Percentiles rank a stretch among this genome's conserved stretches.
These are phyloP conservation scores for Ilex aquifolium DNA, from an alignment of 257 asterid genomes.

Conservation along the genomic window DNA sequence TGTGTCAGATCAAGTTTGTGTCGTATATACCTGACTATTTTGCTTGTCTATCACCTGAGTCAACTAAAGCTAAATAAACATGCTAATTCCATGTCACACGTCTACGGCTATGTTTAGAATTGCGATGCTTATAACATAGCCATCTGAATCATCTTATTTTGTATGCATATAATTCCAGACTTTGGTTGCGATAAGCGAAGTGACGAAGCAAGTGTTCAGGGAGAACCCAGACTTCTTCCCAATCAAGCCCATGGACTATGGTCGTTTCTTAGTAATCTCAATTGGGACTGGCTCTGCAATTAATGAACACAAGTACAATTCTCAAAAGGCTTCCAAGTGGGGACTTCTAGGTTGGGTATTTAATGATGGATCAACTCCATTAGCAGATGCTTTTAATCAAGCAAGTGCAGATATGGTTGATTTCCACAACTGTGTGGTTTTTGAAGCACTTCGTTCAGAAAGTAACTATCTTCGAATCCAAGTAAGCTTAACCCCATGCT, in stretches of 20 bases:
- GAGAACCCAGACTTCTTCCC: slow-evolving; percentile 36
- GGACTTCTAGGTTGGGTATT: slow-evolving; percentile 53
- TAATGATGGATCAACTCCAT: slow-evolving; percentile 30
- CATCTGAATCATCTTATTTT: neutral
- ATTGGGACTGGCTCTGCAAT: slow-evolving; percentile 51
- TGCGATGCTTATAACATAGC: neutral
- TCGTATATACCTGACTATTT: no score
- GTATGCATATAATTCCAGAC: slow-evolving; percentile 25
- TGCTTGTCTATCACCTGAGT: no score
- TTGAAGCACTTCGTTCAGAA: slow-evolving; percentile 44
- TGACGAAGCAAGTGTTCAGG: slow-evolving; percentile 25
- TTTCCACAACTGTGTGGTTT: slow-evolving; percentile 39
- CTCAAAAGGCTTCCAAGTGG: slow-evolving; percentile 42
- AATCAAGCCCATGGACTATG: slow-evolving; percentile 33
- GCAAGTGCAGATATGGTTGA: slow-evolving; percentile 61
- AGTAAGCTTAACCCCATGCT: slow-evolving; percentile 16
- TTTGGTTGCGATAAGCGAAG: slow-evolving; percentile 45
- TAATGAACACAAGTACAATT: slow-evolving; percentile 32
- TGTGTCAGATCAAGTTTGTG: no score
- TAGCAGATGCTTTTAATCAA: slow-evolving; percentile 28
- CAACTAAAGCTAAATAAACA: no score
- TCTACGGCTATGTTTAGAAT: no score
- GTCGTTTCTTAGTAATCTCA: slow-evolving; percentile 47
- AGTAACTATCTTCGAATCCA: slow-evolving; percentile 60
- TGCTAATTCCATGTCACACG: neutral